phyloP scores from a whole-genome alignment of 164 flowering plant species.

The Warburgia ugandensis region DNA sequence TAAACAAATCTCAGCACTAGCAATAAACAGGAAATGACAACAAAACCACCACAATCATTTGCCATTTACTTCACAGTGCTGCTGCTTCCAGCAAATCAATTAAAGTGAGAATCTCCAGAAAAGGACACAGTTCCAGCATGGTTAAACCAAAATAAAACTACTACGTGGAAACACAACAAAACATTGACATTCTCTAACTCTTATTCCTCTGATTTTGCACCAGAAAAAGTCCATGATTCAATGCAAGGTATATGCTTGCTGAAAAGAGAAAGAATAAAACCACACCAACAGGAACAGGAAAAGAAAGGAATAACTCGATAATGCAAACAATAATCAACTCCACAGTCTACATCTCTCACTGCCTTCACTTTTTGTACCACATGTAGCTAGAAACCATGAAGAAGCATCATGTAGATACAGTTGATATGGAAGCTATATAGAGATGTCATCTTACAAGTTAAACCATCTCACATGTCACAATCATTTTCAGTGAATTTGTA shows the following conservation, averaged over 20 bases:
- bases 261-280: slow-evolving; percentile 8
- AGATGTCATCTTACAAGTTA: no score
- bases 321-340: not conserved
- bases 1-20: no score
- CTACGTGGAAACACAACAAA: slow-evolving; percentile 14
- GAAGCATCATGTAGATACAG: no score
- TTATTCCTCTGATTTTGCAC: slow-evolving; percentile 8
- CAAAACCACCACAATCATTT: slow-evolving; percentile 10
- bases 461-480: no score
- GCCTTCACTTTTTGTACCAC: no score
- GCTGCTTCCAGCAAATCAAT: slow-evolving; percentile 19
- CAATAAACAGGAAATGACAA: no score
- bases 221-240: slow-evolving; percentile 10
- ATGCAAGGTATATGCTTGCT: slow-evolving; percentile 14
- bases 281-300: slow-evolving; percentile 10
- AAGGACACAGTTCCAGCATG: slow-evolving; percentile 12
- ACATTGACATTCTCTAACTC: slow-evolving; percentile 31
- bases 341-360: no score
- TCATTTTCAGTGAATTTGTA: no score
- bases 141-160: slow-evolving; percentile 14
- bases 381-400: no score
- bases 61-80: slow-evolving; percentile 13
- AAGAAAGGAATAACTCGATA: slow-evolving; percentile 12
- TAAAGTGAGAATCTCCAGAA: slow-evolving; percentile 29
- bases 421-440: no score